Evolutionary conservation across 2,329 filamentous ascomycete species (phyloP), one percentile per base, ranked within the genome.

Genomic region (Fusarium tuaranense): DNA sequence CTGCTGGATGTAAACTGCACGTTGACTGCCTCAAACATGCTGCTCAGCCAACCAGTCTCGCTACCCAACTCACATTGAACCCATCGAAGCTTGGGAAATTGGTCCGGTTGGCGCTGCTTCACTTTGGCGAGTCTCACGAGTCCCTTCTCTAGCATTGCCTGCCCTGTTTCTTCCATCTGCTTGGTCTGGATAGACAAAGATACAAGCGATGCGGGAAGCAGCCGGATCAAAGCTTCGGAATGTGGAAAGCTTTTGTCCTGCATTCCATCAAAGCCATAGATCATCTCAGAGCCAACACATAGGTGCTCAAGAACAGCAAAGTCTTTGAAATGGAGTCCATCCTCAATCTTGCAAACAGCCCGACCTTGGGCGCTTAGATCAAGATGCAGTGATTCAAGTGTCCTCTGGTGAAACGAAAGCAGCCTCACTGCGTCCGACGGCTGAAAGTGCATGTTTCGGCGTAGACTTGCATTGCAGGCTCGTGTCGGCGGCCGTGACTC

Each of bases 221-320:
- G 27, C 18, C 41, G 25, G 32, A 61, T n/a, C 38, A 71, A 27
- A 1, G 39, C 18, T 5, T 71, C 61, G 18, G 60, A 64, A 9
- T 48, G 20, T 25, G 32, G 18, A 48, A n/a, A 1, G 9, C 8
- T 48, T 18, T 60, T 12, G 1, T 30, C 13, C 7, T 62, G 63
- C 3, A 32, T 9, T 14, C 18, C 58, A 16, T 10, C 25, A 30
- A 59, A 39, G 57, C 57, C 36, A 61, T 41, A 62, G 13, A 41
- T 39, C 30, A 25, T 51, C 59, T 32, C 41, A 46, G 39, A 62
- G n/a, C 61, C 59, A 36, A 71, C 57, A 25, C 48, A 68, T 18
- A 68, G 20, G 30, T 71, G 55, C 34, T 58, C 53, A n/a, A 71
- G 46, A 32, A 27, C 57, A 22, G 57, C 46, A 36, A 71, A 65